Percentiles rank a stretch among this genome's conserved stretches.
Conservation (phyloP, 257 asterid genomes). For the Plantago ovata region DNA sequence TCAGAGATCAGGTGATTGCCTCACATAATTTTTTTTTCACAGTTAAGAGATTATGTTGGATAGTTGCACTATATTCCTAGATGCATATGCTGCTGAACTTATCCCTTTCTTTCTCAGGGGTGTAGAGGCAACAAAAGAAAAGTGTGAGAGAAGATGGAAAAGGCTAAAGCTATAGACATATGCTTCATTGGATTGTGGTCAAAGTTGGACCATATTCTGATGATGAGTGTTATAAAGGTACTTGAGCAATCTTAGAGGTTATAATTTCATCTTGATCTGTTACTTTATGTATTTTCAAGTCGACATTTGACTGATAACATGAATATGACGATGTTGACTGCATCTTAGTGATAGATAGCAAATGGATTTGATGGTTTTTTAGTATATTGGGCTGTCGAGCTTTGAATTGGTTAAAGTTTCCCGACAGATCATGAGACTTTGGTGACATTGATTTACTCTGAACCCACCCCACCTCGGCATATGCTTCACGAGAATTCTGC, state of each 20-base stretch:
- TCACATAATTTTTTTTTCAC: neutral
- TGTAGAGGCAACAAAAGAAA: slow-evolving; percentile 2
- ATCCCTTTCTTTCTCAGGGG: slow-evolving; percentile 16
- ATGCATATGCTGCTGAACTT: slow-evolving; percentile 8
- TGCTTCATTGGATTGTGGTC: slow-evolving; percentile 8
- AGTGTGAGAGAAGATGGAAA: slow-evolving; percentile 19
- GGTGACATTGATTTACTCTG: too few species aligned
- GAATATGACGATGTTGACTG: slow-evolving; percentile 4
- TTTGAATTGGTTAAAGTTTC: slow-evolving; percentile 1
- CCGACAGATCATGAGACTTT: too few species aligned
- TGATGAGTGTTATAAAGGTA: slow-evolving; percentile 6
- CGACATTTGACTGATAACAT: slow-evolving; percentile 25
- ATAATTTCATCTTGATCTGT: slow-evolving; percentile 4
- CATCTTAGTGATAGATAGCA: slow-evolving; percentile 17
- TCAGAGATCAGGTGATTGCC: neutral
- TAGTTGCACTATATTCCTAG: slow-evolving; percentile 14
- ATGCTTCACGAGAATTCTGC: too few species aligned
- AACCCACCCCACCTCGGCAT: too few species aligned
- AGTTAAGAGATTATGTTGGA: slow-evolving; percentile 1
- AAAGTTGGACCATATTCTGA: slow-evolving; percentile 12
- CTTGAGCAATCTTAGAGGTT: neutral
- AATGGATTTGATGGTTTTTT: neutral
- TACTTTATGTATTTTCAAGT: slow-evolving; percentile 15
- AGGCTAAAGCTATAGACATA: slow-evolving; percentile 5
- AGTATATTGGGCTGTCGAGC: slow-evolving; percentile 1